Evolutionary conservation across 805 yeast species (phyloP).

Genomic region (Debaryomyces hansenii): DNA sequence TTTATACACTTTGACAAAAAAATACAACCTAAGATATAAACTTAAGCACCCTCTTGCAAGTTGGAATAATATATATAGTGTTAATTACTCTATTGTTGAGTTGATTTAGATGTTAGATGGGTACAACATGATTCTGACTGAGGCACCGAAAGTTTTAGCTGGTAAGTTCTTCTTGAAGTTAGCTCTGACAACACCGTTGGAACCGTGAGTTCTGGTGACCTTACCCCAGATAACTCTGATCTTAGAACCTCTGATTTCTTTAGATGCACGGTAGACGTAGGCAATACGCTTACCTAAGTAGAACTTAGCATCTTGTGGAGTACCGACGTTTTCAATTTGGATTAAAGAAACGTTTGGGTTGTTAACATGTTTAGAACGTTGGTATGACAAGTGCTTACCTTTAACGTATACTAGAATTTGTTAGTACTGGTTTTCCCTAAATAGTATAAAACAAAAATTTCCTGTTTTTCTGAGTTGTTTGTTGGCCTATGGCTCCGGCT

Average conservation of each 20-base stretch:
- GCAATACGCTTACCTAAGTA: conserved; percentile 99
- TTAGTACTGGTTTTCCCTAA: conserved; percentile 25
- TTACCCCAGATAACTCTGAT: conserved; percentile 99
- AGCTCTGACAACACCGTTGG: conserved; percentile 97
- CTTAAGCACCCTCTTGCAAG: not conserved
- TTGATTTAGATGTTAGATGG: conserved; percentile 94
- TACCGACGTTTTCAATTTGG: conserved; percentile 94
- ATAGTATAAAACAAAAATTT: not conserved
- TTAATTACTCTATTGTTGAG: conserved; percentile 4
- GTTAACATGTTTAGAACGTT: conserved; percentile 97
- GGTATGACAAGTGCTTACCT: conserved; percentile 99
- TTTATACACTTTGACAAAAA: conserved; percentile 8
- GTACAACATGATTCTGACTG: conserved; percentile 99
- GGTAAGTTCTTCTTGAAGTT: conserved; percentile 99
- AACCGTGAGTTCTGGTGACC: conserved; percentile 98
- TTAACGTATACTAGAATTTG: conserved; percentile 88
- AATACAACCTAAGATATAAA: conserved; percentile 6
- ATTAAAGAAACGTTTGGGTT: conserved; percentile 97
- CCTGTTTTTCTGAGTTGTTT: not conserved
- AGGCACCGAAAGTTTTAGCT: conserved; percentile 99
- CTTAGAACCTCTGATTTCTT: conserved; percentile 98
- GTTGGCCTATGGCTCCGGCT: no score
- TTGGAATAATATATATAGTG: conserved; percentile 6
- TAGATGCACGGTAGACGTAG: conserved; percentile 97
- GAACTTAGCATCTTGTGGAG: conserved; percentile 94